Evolutionary conservation across 192 early-diverging fungal genomes (phyloP).

Genomic region (Rhizoclosmatium sp.): DNA sequence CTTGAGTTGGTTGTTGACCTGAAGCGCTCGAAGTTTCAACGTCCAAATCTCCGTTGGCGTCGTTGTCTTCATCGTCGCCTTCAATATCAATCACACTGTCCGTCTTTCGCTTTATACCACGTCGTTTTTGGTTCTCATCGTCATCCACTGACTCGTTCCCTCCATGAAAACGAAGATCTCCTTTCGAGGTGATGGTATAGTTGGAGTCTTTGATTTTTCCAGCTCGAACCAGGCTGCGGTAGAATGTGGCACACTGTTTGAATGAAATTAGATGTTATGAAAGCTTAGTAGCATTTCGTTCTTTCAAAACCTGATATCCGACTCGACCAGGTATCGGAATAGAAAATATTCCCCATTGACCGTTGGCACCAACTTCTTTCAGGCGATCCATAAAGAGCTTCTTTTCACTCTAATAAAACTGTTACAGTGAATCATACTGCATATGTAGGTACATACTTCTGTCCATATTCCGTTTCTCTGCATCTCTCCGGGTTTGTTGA

Average conservation of each 20-base stretch:
- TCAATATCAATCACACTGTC: neutral
- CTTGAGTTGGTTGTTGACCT: no score
- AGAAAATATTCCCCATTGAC: conserved; percentile 97
- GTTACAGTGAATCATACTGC: neutral
- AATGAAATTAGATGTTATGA: neutral
- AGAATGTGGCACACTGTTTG: conserved; percentile 92
- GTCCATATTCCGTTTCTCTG: conserved; percentile 94
- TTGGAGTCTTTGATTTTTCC: conserved; percentile 90
- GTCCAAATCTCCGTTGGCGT: no score
- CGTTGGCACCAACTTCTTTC: conserved; percentile 88
- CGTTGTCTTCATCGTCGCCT: neutral
- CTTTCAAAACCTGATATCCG: conserved; percentile 80
- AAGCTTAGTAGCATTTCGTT: neutral
- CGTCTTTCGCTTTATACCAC: conserved; percentile 8
- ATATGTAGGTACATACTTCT: conserved; percentile 47
- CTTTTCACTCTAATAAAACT: conserved; percentile 72
- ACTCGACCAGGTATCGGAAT: conserved; percentile 95
- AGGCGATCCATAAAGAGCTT: conserved; percentile 84
- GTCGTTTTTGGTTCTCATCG: conserved; percentile 66
- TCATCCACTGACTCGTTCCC: conserved; percentile 74
- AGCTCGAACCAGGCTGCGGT: conserved; percentile 87
- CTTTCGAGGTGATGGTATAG: conserved; percentile 89
- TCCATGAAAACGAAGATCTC: conserved; percentile 87
- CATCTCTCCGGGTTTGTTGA: conserved; percentile 96
- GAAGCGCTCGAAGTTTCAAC: neutral